Base-by-base conservation (phyloP, 257 asterid species). In the Leptodermis oblonga region DNA sequence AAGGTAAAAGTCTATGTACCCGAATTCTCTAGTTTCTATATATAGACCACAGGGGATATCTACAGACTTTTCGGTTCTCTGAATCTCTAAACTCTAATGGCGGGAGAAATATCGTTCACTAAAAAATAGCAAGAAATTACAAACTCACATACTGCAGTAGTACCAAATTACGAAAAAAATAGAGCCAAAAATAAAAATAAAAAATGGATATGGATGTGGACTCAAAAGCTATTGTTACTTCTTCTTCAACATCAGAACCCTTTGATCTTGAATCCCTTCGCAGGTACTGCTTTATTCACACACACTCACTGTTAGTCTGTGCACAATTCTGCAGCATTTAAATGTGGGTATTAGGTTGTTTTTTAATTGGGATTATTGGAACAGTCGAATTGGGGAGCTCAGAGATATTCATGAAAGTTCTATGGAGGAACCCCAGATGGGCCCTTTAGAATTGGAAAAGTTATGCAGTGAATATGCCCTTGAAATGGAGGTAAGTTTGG, bases 341-440 rank as follows among this genome's bases (percentile, higher is more conserved):
- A 53, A 18, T 36, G 28, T n/a, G 34, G 6, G 62, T 58, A 0
- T n/a, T 14, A 28, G 37, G 45, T 13, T 12, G 52, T 4, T 20
- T 64, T 80, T 39, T n/a, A n/a, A n/a, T n/a, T n/a, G n/a, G n/a
- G n/a, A n/a, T 72, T n/a, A 1, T 26, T 56, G 52, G 48, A 45
- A 20, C 82, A 85, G 95, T 76, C 85, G 86, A 69, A 79, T 87
- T 69, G 73, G 56, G 79, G 91, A 87, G 81, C 94, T 92, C 65
- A 77, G 81, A 68, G 78, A 64, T 70, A 56, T 77, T 26, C 82
- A 70, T 39, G 76, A 60, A 33, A 52, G 36, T 43, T 52, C 70
- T 5, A 33, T 26, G 3, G 69, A 56, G 37, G 77, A 52, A 13
- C 36, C 63, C 30, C 77, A n/a, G 70, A 62, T 36, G 65, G 23